Evolutionary conservation across 371 early-diverging fungal species (phyloP), one percentile per base, ranked within the genome.

Genomic region (Mucor saturninus): DNA sequence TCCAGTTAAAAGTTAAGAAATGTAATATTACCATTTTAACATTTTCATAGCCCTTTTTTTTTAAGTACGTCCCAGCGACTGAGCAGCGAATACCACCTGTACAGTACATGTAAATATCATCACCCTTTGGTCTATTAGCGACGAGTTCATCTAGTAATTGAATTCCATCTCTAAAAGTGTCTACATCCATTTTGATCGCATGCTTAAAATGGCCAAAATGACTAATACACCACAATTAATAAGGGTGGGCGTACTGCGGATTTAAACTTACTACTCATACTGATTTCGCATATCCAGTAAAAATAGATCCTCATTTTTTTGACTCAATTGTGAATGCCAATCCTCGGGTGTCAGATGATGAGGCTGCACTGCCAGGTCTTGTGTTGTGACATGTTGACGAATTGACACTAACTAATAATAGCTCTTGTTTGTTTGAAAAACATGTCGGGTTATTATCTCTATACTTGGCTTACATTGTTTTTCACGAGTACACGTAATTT

Each of bases 31-130:
- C 85, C 72, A 89, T 88, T 49, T 87, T 89, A 58, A 92, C 87
- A 28, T 86, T 81, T 7, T 76, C 65, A 59, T 80, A 86, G 2
- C 92, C 92, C 35, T 86, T 85, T 9, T 87, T 73, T 30, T 75
- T 85, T 14, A 92, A 72, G 15, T 89, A 78, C 9, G 92, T 85
- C 3, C 92, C 91, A 11, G 90, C 90, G 6, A 89, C 83, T 2
- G 91, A 87, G 50, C 93, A 92, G 13, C 93, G 84, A 31, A 92
- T 92, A 10, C 93, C 93, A 21, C 93, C 93, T 2, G 93, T 92
- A 74, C 93, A 92, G 61, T 92, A 92, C 92, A 92, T 92, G 67
- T 86, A 89, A 15, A 92, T 83, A 29, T 83, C 84, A 61, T 89
- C 68, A 28, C 86, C 72, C 13, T 70, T 78, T 13, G 61, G 26